A percentile compares a stretch with the other conserved stretches of the same genome.
These are phyloP conservation scores for Dryadomyces quercivorus DNA, from an alignment of 2,329 filamentous ascomycete genomes.

Conservation along the genomic window DNA sequence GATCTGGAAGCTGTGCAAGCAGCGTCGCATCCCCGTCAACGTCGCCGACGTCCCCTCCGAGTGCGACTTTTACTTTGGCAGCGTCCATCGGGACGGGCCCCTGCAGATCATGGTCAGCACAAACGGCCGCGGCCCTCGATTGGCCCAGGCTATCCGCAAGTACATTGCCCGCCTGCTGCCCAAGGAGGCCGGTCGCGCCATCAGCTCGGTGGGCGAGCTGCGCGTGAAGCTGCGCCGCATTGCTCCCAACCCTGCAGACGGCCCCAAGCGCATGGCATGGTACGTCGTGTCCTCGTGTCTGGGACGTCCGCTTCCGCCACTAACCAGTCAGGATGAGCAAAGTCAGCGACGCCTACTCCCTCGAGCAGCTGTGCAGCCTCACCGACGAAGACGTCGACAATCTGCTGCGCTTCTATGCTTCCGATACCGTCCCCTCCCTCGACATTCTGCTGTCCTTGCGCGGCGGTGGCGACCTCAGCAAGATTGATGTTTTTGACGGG, in stretches of 20 bases:
- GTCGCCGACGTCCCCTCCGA: slow-evolving; percentile 94
- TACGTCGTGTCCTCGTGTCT: slow-evolving; percentile 24
- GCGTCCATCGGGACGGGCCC: slow-evolving; percentile 86
- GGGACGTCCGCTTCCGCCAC: slow-evolving; percentile 1
- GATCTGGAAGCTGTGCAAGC: slow-evolving; percentile 90
- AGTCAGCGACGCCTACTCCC: slow-evolving; percentile 76
- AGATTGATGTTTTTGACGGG: slow-evolving; percentile 44
- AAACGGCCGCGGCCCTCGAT: slow-evolving; percentile 86
- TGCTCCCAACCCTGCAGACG: slow-evolving; percentile 60
- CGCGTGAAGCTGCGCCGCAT: slow-evolving; percentile 66
- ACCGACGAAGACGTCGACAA: slow-evolving; percentile 73
- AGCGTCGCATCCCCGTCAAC: slow-evolving; percentile 74
- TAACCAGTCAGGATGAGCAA: slow-evolving; percentile 64
- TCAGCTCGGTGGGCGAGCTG: slow-evolving; percentile 71
- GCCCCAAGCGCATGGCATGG: slow-evolving; percentile 85
- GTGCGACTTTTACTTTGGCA: slow-evolving; percentile 98
- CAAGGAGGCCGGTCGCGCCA: slow-evolving; percentile 68
- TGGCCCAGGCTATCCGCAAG: slow-evolving; percentile 76
- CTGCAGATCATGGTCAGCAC: slow-evolving; percentile 98
- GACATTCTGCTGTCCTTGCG: slow-evolving; percentile 44
- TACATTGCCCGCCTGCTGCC: slow-evolving; percentile 71
- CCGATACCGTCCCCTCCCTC: slow-evolving; percentile 41
- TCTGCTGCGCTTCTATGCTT: slow-evolving; percentile 62
- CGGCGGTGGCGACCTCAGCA: slow-evolving; percentile 27
- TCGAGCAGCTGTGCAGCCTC: slow-evolving; percentile 76